Percentiles rank a stretch among this genome's conserved stretches.
Evolutionary conservation across 2,329 filamentous ascomycete species (phyloP).

Genomic region (Aureobasidium uvarum): DNA sequence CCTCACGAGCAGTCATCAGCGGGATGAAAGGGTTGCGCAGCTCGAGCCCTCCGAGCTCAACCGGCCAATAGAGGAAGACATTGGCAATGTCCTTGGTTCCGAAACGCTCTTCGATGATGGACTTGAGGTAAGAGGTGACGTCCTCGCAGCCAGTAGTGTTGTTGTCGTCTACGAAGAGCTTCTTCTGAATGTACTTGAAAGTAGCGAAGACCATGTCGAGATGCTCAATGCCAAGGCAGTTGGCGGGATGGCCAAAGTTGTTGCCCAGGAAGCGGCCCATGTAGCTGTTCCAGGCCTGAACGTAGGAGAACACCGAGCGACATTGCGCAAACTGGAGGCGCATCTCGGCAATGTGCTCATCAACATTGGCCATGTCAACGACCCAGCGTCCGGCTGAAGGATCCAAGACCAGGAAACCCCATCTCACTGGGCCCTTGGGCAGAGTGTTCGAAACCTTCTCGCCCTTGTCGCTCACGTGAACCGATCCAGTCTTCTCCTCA

Average conservation of each 20-base stretch:
- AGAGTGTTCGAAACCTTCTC: constrained; percentile 39
- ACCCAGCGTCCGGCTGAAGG: constrained; percentile 54
- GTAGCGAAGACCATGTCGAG: constrained; percentile 54
- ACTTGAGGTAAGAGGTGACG: constrained; percentile 44
- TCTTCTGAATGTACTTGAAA: constrained; percentile 51
- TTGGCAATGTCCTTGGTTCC: constrained; percentile 49
- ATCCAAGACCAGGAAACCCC: constrained; percentile 61
- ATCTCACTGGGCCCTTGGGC: constrained; percentile 55
- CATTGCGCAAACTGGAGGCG: constrained; percentile 56
- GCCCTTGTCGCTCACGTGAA: constrained; percentile 39
- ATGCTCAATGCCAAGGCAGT: constrained; percentile 54
- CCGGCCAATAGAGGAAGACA: constrained; percentile 54
- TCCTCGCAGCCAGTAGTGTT: constrained; percentile 30
- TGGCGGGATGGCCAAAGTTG: constrained; percentile 54
- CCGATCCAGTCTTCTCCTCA: constrained; percentile 56
- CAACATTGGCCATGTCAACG: constrained; percentile 60
- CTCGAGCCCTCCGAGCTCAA: constrained; percentile 52
- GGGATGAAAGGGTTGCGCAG: constrained; percentile 53
- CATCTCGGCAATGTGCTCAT: constrained; percentile 60
- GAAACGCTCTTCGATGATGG: constrained; percentile 55
- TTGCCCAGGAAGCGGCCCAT: constrained; percentile 53
- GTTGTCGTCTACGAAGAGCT: constrained; percentile 42
- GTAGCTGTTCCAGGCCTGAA: constrained; percentile 58
- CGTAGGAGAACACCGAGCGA: constrained; percentile 58
- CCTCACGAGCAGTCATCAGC: constrained; percentile 49